Evolutionary conservation across 1,139 yeast species (phyloP).

Genomic region (Arxiozyma bovina): DNA sequence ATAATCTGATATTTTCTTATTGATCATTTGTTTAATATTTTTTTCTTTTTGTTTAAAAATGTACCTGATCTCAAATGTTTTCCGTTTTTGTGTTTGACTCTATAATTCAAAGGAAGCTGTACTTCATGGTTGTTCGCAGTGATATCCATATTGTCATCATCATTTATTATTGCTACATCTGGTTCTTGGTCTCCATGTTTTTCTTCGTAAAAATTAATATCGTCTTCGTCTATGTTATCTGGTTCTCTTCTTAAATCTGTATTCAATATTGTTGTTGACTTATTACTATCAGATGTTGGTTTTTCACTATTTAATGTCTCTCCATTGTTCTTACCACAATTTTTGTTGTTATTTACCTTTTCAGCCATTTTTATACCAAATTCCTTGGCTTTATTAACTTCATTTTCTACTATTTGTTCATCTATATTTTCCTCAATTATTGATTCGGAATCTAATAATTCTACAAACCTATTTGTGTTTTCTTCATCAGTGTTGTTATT

Average conservation of each 20-base stretch:
- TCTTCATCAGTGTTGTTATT: neutral
- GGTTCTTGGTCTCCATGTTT: neutral
- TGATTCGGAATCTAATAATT: neutral
- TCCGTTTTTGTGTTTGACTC: neutral
- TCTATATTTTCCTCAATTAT: neutral
- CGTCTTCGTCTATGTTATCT: neutral
- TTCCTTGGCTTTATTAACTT: neutral
- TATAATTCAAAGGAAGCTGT: neutral
- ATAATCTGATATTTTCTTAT: neutral
- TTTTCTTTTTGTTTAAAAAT: neutral
- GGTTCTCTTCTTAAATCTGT: neutral
- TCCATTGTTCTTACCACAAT: neutral
- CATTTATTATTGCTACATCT: neutral
- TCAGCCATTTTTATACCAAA: neutral
- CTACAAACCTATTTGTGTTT: neutral
- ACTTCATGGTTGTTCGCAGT: neutral
- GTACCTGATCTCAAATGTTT: neutral
- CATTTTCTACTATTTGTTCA: neutral
- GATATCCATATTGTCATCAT: neutral
- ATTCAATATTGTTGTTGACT: too few relatives aligned
- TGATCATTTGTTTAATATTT: neutral
- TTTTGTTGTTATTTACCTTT: too few relatives aligned
- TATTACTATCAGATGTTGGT: too few relatives aligned
- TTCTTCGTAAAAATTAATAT: neutral
- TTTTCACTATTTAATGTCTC: neutral